A percentile compares a stretch with the other conserved stretches of the same genome.
Evolutionary conservation across 179 eudicot genomes (phyloP).

Genomic region (Drosera spatulata): DNA sequence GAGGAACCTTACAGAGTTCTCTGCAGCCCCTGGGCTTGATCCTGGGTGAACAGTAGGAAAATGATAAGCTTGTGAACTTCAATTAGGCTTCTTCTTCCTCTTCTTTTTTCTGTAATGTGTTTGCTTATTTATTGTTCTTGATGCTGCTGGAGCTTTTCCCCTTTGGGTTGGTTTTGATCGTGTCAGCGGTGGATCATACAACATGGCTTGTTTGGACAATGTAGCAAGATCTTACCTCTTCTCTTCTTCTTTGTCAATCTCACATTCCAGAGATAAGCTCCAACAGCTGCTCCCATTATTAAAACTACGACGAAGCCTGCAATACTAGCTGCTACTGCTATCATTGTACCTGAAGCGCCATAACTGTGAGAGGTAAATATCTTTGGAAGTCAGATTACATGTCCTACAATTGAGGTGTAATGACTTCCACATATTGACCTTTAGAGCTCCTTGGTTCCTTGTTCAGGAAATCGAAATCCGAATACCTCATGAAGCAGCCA

Average conservation of each 20-base stretch:
- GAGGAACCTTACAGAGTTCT: conserved; percentile 31
- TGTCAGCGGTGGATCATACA: too few species aligned
- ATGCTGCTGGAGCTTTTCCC: too few species aligned
- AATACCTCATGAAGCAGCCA: conserved; percentile 49
- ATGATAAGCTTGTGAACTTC: not conserved
- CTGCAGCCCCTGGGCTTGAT: conserved; percentile 30
- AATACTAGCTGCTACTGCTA: conserved; percentile 23
- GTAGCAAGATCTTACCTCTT: conserved; percentile 17
- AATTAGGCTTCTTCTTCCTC: not conserved
- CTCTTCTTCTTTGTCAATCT: conserved; percentile 10
- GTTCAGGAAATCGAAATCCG: conserved; percentile 28
- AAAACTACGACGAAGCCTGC: conserved; percentile 26
- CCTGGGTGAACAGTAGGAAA: not conserved
- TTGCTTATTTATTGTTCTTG: too few species aligned
- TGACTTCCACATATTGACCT: not conserved
- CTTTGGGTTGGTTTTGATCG: too few species aligned
- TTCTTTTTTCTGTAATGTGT: too few species aligned
- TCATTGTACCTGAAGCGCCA: conserved; percentile 22
- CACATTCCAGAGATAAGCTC: conserved; percentile 15
- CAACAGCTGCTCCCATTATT: conserved; percentile 16
- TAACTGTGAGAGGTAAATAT: not conserved
- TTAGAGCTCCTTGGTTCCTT: conserved; percentile 5
- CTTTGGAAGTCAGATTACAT: too few species aligned
- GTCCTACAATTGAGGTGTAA: too few species aligned
- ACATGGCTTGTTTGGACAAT: too few species aligned